Base-by-base conservation (phyloP, 495 filamentous ascomycete species). In the Aspergillus saccharolyticus region DNA sequence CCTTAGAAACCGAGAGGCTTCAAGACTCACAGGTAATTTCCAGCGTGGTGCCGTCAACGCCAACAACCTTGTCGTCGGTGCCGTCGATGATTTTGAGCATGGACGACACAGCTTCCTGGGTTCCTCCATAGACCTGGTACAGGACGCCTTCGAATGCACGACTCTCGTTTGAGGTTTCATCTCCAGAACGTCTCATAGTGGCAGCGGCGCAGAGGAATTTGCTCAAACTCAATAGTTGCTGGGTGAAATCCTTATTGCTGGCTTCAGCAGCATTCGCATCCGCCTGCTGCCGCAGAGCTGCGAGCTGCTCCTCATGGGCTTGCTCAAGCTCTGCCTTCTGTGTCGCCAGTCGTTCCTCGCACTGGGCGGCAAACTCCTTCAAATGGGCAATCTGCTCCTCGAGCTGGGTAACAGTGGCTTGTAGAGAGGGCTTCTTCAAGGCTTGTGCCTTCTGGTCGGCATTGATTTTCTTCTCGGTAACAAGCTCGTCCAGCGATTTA, bases 71-170 rank as follows among this genome's bases (percentile, higher is more conserved):
- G 56, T 97, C 91, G 33, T 89, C 83, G 21, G 80, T 82, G 22
- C 92, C 94, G 46, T 90, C 78, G 54, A 96, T 88, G 42, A 99
- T 76, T 73, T 90, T 96, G 61, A 90, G 68, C 78, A 96, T 93
- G 14, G 89, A 83, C 39, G 80, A 76, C 16, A 99, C 89, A 17
- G 91, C 92, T 62, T 81, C 80, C 49, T 87, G 81, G 61, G 91
- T 88, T 28, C 95, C 95, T 19, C 84, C 86, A 70, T 99, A 99
- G 42, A 97, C 86, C 64, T 89, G 79, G 52, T 92, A 84, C 44
- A 99, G 79, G 24, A 94, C 86, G 52, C 89, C 90, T 72, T 99
- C 95, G 57, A 97, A 88, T 44, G 91, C 94, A 71, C 83, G 83
- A 64, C 83, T 89, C 72, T 96, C 90, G 3, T 76, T 68, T 18